Evolutionary conservation across 2,329 filamentous ascomycete genomes (phyloP).

Genomic region (Xylaria sp.): DNA sequence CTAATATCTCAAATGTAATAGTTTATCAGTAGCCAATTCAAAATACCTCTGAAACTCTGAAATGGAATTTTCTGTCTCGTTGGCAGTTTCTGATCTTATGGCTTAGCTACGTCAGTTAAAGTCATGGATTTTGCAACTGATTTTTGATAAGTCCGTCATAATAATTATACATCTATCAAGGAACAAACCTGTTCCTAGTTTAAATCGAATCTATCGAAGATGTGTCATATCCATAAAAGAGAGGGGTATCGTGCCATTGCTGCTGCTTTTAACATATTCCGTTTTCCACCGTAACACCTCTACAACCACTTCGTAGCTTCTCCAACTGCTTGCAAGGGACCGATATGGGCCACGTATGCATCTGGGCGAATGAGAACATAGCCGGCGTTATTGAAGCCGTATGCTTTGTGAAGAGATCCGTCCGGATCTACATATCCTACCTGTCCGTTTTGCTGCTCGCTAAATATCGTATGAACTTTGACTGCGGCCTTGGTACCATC

Average conservation of each 20-base stretch:
- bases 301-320: slow-evolving; percentile 38
- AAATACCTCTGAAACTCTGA: no score
- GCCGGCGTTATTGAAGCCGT: slow-evolving; percentile 42
- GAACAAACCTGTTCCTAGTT: neutral
- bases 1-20: no score
- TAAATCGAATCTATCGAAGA: neutral
- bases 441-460: slow-evolving; percentile 22
- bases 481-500: slow-evolving; percentile 25
- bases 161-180: neutral
- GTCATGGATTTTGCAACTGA: neutral
- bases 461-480: slow-evolving; percentile 42
- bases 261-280: neutral
- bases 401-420: slow-evolving; percentile 41
- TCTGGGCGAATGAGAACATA: slow-evolving; percentile 49
- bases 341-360: slow-evolving; percentile 47
- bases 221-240: slow-evolving; percentile 10
- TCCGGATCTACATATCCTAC: slow-evolving; percentile 42
- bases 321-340: slow-evolving; percentile 37
- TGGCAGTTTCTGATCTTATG: no score
- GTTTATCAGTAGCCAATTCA: no score
- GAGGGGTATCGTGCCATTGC: slow-evolving; percentile 25
- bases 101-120: no score
- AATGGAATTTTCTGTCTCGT: no score
- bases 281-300: neutral
- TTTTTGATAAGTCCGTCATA: neutral